A percentile compares a stretch with the other conserved stretches of the same genome.
Conservation (phyloP, 2,329 filamentous ascomycete genomes). For the Phoma sp. region DNA sequence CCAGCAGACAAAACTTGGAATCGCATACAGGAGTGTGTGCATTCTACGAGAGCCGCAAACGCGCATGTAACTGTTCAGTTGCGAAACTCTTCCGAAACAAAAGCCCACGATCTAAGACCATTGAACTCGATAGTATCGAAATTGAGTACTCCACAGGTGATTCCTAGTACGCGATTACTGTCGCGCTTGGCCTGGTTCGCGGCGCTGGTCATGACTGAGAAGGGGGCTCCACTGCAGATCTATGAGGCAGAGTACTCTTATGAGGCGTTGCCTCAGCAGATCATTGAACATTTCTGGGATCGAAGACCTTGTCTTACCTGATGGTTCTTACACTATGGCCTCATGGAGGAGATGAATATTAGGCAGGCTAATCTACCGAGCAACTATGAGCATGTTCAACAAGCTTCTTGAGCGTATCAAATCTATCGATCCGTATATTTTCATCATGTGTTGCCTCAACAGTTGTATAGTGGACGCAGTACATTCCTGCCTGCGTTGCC, state of each 20-base stretch:
- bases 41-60: background rate
- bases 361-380: background rate
- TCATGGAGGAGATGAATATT: too few species aligned
- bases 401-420: background rate
- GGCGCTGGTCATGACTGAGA: conserved; percentile 3
- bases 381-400: background rate
- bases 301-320: background rate
- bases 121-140: background rate
- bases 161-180: background rate
- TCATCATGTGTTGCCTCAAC: background rate
- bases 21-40: background rate
- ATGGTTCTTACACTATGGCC: too few species aligned
- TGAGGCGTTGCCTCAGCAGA: background rate
- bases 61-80: background rate
- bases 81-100: background rate
- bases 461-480: background rate
- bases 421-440: background rate
- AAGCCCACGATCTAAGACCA: background rate
- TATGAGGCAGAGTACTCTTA: background rate
- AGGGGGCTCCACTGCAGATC: conserved; percentile 2
- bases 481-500: conserved; percentile 12
- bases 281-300: background rate
- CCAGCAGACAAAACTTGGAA: background rate
- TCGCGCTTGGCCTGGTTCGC: background rate
- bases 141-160: background rate